A percentile compares a stretch with the other conserved stretches of the same genome.
phyloP scores from a whole-genome alignment of 768 basidiomycete genomes.

The Boletus pseudo-olivaceus region DNA sequence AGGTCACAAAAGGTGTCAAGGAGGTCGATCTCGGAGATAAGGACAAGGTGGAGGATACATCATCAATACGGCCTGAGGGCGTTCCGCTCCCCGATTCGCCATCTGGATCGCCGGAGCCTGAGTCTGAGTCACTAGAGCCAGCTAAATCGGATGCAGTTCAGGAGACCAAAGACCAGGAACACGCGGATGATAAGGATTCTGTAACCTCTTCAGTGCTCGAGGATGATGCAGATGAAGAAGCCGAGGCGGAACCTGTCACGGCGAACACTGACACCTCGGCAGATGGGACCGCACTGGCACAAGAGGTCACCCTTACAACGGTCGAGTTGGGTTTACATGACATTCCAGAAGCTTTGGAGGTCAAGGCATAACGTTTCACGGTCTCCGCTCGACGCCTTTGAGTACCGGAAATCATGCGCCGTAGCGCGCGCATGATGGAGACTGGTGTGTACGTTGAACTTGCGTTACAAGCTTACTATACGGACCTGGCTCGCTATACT shows the following conservation, averaged over 20 bases:
- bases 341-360: constrained; percentile 17
- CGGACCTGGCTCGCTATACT: constrained; percentile 7
- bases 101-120: constrained; percentile 21
- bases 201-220: constrained; percentile 21
- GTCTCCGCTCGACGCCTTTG: constrained; percentile 8
- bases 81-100: constrained; percentile 40
- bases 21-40: constrained; percentile 59
- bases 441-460: neutral
- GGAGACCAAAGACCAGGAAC: constrained; percentile 11
- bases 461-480: constrained; percentile 6
- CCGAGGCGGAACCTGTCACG: constrained; percentile 2
- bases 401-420: constrained; percentile 23
- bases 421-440: neutral
- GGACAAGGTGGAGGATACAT: constrained; percentile 9
- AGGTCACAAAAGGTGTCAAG: constrained; percentile 67
- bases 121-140: constrained; percentile 5
- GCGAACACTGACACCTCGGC: neutral
- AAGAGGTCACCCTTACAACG: constrained; percentile 1
- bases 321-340: constrained; percentile 7
- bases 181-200: constrained; percentile 18
- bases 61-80: constrained; percentile 27
- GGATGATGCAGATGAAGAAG: constrained; percentile 1
- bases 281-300: constrained; percentile 1
- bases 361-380: constrained; percentile 14
- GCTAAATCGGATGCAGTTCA: constrained; percentile 2